A percentile compares a stretch with the other conserved stretches of the same genome.
phyloP scores from a whole-genome alignment of 768 basidiomycete genomes.

The Termitomyces sp. region DNA sequence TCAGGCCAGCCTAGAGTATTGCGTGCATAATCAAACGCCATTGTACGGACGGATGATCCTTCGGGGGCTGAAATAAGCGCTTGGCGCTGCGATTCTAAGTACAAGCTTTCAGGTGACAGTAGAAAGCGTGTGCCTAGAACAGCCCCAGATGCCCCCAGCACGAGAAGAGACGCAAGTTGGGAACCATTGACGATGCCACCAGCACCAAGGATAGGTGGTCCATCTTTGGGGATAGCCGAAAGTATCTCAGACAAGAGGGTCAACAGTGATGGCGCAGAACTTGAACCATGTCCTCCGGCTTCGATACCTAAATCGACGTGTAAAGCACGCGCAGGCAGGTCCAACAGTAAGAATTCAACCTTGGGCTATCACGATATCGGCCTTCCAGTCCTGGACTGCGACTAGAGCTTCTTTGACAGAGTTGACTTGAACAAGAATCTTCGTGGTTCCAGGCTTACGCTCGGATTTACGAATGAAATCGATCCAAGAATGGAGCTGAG shows the following conservation, averaged over 20 bases:
- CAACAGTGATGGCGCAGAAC: constrained; percentile 52
- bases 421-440: constrained; percentile 63
- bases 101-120: constrained; percentile 60
- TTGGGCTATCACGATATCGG: constrained; percentile 75
- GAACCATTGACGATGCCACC: constrained; percentile 66
- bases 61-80: constrained; percentile 45
- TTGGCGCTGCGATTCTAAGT: constrained; percentile 47
- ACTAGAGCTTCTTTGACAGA: constrained; percentile 53
- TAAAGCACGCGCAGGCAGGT: constrained; percentile 2
- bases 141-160: constrained; percentile 63
- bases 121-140: constrained; percentile 76
- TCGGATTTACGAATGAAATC: constrained; percentile 54
- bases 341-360: constrained; percentile 34
- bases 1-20: constrained; percentile 54
- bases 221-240: constrained; percentile 31
- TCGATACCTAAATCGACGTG: constrained; percentile 52
- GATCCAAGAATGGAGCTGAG: constrained; percentile 55
- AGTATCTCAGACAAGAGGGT: constrained; percentile 56
- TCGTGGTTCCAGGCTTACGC: constrained; percentile 34
- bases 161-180: constrained; percentile 61
- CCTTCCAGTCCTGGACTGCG: constrained; percentile 64
- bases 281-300: constrained; percentile 72
- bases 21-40: constrained; percentile 59
- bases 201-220: constrained; percentile 62
- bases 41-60: constrained; percentile 45